Conservation (phyloP, 2,329 filamentous ascomycete genomes). For the Diaporthe sp. region DNA sequence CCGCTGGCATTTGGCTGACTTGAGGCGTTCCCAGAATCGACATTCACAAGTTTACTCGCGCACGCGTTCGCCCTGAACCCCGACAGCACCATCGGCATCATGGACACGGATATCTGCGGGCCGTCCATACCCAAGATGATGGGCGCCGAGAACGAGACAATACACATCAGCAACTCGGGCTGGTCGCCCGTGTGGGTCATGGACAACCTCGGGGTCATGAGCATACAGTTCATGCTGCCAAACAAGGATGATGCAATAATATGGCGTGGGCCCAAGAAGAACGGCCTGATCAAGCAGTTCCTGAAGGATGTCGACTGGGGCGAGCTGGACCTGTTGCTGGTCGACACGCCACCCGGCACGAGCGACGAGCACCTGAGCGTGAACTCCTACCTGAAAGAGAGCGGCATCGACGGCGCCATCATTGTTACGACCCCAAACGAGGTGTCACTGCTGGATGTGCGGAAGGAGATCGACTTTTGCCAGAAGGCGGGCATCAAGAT, state of each 20-base stretch:
- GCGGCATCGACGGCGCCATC: conserved; percentile 92
- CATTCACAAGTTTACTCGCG: conserved; percentile 88
- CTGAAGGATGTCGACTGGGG: conserved; percentile 99
- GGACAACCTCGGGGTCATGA: conserved; percentile 96
- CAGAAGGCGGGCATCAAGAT: conserved; percentile 91
- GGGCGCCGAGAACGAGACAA: conserved; percentile 93
- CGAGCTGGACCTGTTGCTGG: conserved; percentile 90
- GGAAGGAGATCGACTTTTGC: conserved; percentile 99
- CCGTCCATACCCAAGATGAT: conserved; percentile 99
- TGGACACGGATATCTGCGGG: conserved; percentile 98
- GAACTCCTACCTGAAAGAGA: conserved; percentile 90
- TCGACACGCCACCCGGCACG: conserved; percentile 96
- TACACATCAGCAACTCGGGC: conserved; percentile 88
- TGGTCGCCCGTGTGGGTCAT: conserved; percentile 97
- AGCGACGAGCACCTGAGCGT: conserved; percentile 96
- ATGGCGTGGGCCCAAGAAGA: conserved; percentile 98
- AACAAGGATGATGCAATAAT: conserved; percentile 95
- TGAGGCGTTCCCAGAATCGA: conserved; percentile 69
- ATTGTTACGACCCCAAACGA: conserved; percentile 97
- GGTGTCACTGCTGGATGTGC: conserved; percentile 89
- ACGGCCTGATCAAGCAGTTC: conserved; percentile 97
- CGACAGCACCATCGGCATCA: conserved; percentile 86
- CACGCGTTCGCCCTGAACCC: conserved; percentile 90
- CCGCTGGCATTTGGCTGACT: conserved; percentile 12
- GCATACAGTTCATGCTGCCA: conserved; percentile 97